Evolutionary conservation across 2,329 filamentous ascomycete species (phyloP), one percentile per base, ranked within the genome.

Genomic region (Sporothrix humicola): DNA sequence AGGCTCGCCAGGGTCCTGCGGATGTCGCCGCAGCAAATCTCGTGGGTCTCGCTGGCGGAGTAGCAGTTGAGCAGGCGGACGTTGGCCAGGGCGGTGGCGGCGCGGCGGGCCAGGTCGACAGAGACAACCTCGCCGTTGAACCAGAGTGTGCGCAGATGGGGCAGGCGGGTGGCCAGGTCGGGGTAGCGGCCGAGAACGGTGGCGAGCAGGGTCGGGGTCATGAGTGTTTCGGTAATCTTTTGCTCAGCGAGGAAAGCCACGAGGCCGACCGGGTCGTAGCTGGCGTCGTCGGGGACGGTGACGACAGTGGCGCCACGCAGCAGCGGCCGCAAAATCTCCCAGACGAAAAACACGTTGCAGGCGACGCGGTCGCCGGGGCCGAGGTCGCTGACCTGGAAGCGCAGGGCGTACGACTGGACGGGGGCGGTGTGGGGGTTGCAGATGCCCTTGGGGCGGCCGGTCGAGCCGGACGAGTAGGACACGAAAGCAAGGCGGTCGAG

Each of bases 311-410:
- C 93, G 77, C 93, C 93, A 72, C 92, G 88, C 72, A 95, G 80
- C 61, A 95, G 84, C 9, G 93, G 93, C 5, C 93, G 91, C 72
- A 95, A 81, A 73, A 95, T 94, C 80, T 95, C 93, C 93, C 93
- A 95, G 65, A 95, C 87, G 79, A 95, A 95, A 81, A 95, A 95
- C 74, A 95, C 93, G 84, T 95, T 95, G 83, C 92, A 95, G n/a
- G 93, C 93, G 12, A 95, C 92, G 7, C 93, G 88, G 77, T 94
- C 93, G 17, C 92, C 92, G 0, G 90, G 90, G 20, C 86, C 82
- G 2, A 93, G 83, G 79, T 95, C 90, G 76, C 89, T 91, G 68
- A 95, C 81, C 10, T 83, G 84, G 78, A 95, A 95, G 80, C 93
- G 85, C 76, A 93, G 81, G 77, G 93, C 85, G 79, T 95, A 95